Percentiles rank a stretch among this genome's conserved stretches.
Evolutionary conservation across 2,329 filamentous ascomycete species (phyloP).

Genomic region (Dactylonectria macrodidyma): DNA sequence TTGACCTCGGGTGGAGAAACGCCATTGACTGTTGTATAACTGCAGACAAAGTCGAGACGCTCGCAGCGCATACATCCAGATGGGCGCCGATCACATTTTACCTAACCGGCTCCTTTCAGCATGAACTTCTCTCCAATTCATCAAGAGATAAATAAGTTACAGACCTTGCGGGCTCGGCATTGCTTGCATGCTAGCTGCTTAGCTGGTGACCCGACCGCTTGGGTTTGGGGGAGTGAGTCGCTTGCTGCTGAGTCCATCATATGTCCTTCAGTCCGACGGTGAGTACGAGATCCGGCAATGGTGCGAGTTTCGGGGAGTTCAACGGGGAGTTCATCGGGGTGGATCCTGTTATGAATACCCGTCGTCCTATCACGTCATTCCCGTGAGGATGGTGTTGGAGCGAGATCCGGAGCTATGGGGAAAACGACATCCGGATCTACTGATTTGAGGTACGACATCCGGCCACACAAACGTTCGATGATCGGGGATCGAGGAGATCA

Average conservation of each 20-base stretch:
- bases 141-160: neutral
- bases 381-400: slow-evolving; percentile 18
- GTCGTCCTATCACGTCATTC: slow-evolving; percentile 34
- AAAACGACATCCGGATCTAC: slow-evolving; percentile 38
- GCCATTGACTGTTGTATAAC: slow-evolving; percentile 14
- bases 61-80: slow-evolving; percentile 40
- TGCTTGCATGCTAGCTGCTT: slow-evolving; percentile 40
- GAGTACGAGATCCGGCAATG: slow-evolving; percentile 37
- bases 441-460: neutral
- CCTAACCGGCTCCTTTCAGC: slow-evolving; percentile 35
- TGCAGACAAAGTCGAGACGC: slow-evolving; percentile 33
- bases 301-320: neutral
- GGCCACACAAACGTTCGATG: neutral
- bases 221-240: slow-evolving; percentile 12
- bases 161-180: slow-evolving; percentile 46
- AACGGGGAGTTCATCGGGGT: neutral
- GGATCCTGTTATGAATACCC: slow-evolving; percentile 20
- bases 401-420: slow-evolving; percentile 25
- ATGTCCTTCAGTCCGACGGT: neutral
- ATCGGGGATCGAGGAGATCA: neutral
- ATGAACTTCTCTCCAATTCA: neutral
- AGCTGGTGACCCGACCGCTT: neutral
- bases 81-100: slow-evolving; percentile 45
- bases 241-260: slow-evolving; percentile 6
- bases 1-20: neutral